Evolutionary conservation across 2,329 filamentous ascomycete genomes (phyloP).

Genomic region (Emergomyces africanus): DNA sequence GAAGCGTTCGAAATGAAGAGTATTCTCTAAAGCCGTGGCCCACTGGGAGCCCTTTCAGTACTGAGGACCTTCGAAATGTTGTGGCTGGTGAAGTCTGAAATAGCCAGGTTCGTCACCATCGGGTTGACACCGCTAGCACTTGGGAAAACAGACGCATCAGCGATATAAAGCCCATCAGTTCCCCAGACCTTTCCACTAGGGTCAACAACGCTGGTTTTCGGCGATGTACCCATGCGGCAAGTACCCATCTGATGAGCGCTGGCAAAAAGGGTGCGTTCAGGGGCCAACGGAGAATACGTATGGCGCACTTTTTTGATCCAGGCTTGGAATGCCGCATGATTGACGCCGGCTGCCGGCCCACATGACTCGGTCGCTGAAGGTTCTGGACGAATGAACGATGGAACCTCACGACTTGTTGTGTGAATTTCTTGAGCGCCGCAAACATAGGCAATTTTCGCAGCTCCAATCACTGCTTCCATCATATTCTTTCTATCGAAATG

Average conservation of each 20-base stretch:
- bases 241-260: conserved; percentile 41
- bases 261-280: conserved; percentile 32
- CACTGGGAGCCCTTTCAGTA: conserved; percentile 17
- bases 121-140: conserved; percentile 40
- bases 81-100: conserved; percentile 34
- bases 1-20: not conserved
- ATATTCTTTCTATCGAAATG: conserved; percentile 59
- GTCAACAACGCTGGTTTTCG: conserved; percentile 33
- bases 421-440: conserved; percentile 72
- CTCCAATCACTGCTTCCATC: conserved; percentile 56
- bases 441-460: conserved; percentile 65
- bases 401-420: conserved; percentile 47
- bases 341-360: conserved; percentile 33
- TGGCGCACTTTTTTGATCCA: conserved; percentile 41
- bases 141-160: conserved; percentile 39
- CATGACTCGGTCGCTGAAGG: conserved; percentile 6
- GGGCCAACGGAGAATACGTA: conserved; percentile 31
- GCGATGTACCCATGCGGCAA: conserved; percentile 34
- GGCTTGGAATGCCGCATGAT: conserved; percentile 40
- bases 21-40: conserved; percentile 1
- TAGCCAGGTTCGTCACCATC: conserved; percentile 40
- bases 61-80: conserved; percentile 24
- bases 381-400: conserved; percentile 46
- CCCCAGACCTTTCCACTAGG: conserved; percentile 35
- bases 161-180: conserved; percentile 33